phyloP scores from a whole-genome alignment of 2,329 filamentous ascomycete genomes.

The Diaporthe citrichinensis region DNA sequence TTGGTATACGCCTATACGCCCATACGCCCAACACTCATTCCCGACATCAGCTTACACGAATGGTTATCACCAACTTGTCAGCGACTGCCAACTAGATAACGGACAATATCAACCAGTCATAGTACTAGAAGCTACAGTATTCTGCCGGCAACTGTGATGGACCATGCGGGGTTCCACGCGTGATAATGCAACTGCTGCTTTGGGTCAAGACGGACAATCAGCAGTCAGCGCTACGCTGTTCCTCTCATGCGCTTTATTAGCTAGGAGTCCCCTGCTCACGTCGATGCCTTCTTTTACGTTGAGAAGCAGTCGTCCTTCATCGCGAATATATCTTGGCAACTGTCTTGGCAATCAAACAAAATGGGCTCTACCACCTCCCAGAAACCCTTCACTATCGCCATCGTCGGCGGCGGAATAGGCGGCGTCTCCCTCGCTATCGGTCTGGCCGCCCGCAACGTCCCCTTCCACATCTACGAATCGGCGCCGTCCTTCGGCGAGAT shows the following conservation, averaged over 20 bases:
- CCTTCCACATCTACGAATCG: slow-evolving; percentile 68
- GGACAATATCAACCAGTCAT: neutral
- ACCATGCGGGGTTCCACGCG: slow-evolving; percentile 11
- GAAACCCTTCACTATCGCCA: slow-evolving; percentile 56
- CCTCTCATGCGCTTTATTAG: neutral
- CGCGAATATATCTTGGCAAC: no score
- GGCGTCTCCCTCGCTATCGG: slow-evolving; percentile 68
- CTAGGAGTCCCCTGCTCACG: neutral
- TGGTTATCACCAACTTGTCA: neutral
- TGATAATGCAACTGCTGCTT: neutral
- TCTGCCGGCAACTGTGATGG: neutral
- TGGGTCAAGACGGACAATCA: neutral
- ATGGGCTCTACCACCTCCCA: neutral
- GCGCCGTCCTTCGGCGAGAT: slow-evolving; percentile 69
- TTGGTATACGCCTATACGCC: neutral
- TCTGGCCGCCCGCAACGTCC: slow-evolving; percentile 52
- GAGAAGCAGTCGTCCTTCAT: neutral
- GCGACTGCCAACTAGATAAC: neutral
- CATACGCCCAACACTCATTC: neutral
- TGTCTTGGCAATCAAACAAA: no score
- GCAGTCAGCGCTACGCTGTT: neutral
- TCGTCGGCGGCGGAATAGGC: slow-evolving; percentile 72
- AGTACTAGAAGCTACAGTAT: neutral
- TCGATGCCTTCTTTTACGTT: no score
- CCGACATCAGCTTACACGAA: neutral